Conservation (phyloP, 2,329 filamentous ascomycete genomes). For the Alternaria metachromatica region DNA sequence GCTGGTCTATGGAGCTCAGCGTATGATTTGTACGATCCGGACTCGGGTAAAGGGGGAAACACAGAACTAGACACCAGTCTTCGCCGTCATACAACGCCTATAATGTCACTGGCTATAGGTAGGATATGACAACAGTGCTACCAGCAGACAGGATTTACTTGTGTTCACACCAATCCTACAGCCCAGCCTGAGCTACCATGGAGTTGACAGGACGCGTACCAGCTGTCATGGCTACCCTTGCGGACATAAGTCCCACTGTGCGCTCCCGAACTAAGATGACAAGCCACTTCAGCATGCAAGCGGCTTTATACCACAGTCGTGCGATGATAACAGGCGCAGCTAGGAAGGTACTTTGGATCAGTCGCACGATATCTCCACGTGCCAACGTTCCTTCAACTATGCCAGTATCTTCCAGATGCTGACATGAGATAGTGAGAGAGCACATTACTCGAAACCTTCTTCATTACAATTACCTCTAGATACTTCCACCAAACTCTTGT, state of each 20-base stretch:
- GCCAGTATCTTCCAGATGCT: neutral
- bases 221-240: neutral
- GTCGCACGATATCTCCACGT: neutral
- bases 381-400: neutral
- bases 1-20: neutral
- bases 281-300: neutral
- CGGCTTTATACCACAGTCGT: neutral
- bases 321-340: neutral
- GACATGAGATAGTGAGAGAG: neutral
- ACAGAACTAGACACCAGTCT: neutral
- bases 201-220: neutral
- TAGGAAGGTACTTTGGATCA: neutral
- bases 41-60: neutral
- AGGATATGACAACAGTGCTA: neutral
- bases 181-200: neutral
- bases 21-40: slow-evolving; percentile 2
- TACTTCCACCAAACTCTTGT: neutral
- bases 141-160: neutral
- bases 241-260: neutral
- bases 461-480: neutral
- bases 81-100: neutral
- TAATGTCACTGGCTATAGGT: neutral
- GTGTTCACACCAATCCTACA: neutral
- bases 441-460: neutral
- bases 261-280: neutral